phyloP scores from a whole-genome alignment of 2,329 filamentous ascomycete genomes.

The Trichoderma sp. region DNA sequence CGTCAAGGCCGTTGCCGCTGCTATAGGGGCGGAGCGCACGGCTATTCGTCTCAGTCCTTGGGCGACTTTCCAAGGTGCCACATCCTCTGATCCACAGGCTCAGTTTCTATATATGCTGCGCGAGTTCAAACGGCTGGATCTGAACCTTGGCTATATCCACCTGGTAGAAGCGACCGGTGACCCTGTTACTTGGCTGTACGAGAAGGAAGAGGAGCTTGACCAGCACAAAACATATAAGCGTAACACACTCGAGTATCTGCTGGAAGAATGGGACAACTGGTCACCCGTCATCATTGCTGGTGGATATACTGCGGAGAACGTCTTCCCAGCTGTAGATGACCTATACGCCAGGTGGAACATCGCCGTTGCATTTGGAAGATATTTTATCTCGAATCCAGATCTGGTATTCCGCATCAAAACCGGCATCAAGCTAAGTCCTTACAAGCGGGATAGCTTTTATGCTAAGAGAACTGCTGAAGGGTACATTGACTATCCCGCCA shows the following conservation, averaged over 20 bases:
- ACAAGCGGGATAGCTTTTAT: slow-evolving; percentile 35
- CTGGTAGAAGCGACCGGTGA: slow-evolving; percentile 1
- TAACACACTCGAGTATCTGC: not conserved
- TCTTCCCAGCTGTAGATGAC: slow-evolving; percentile 27
- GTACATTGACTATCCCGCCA: slow-evolving; percentile 24
- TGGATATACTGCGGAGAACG: slow-evolving; percentile 31
- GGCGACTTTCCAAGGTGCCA: slow-evolving; percentile 35
- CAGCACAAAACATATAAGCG: not conserved
- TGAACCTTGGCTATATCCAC: slow-evolving; percentile 4
- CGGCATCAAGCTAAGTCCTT: slow-evolving; percentile 31
- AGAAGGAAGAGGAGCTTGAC: slow-evolving; percentile 1
- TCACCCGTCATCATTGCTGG: slow-evolving; percentile 35
- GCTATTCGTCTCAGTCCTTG: slow-evolving; percentile 60
- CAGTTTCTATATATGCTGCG: slow-evolving; percentile 35
- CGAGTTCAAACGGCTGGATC: slow-evolving; percentile 29
- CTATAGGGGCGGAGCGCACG: slow-evolving; percentile 51
- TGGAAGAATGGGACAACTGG: slow-evolving; percentile 13
- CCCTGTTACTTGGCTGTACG: slow-evolving; percentile 4
- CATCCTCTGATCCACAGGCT: slow-evolving; percentile 34
- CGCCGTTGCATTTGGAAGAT: slow-evolving; percentile 33
- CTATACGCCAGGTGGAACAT: slow-evolving; percentile 30
- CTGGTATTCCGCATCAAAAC: slow-evolving; percentile 35
- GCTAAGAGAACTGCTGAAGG: slow-evolving; percentile 28
- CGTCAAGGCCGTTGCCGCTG: slow-evolving; percentile 43
- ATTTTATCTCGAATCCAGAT: slow-evolving; percentile 37